Percentiles rank a stretch among this genome's conserved stretches.
phyloP scores from a whole-genome alignment of 1,284 basidiomycete species.

The Agaricales sp. region DNA sequence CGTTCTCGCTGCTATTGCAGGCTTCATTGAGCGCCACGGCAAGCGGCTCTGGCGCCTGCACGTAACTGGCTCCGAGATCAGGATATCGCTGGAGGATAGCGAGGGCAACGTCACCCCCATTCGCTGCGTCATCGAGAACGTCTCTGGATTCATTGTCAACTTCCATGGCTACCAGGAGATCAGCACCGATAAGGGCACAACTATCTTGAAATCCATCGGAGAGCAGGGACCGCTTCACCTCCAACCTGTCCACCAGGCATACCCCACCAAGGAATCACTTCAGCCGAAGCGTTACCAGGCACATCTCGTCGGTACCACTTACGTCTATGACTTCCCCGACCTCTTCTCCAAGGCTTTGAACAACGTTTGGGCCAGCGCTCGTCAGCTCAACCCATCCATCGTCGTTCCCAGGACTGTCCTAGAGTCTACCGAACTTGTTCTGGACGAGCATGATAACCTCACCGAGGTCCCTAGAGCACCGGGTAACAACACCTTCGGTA shows the following conservation, averaged over 20 bases:
- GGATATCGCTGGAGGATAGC: conserved; percentile 87
- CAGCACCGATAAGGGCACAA: conserved; percentile 87
- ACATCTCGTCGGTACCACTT: conserved; percentile 97
- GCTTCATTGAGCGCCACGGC: conserved; percentile 97
- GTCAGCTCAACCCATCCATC: conserved; percentile 55
- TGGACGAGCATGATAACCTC: conserved; percentile 88
- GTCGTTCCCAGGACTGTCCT: conserved; percentile 72
- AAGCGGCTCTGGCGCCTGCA: conserved; percentile 97
- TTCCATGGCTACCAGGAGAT: conserved; percentile 99
- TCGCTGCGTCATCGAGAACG: conserved; percentile 96
- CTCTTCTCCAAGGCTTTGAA: conserved; percentile 95
- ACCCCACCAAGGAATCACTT: conserved; percentile 97
- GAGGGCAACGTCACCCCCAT: conserved; percentile 93
- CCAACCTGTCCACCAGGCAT: conserved; percentile 85
- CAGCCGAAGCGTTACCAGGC: conserved; percentile 99
- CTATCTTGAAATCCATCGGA: conserved; percentile 93
- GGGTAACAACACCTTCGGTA: conserved; percentile 92
- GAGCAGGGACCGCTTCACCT: conserved; percentile 90
- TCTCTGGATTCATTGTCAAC: conserved; percentile 97
- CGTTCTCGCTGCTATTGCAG: conserved; percentile 89
- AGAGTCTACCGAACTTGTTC: conserved; percentile 82
- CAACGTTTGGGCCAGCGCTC: conserved; percentile 81
- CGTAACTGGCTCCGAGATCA: conserved; percentile 96
- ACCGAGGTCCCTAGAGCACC: conserved; percentile 86
- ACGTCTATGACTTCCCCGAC: conserved; percentile 98